A percentile compares a stretch with the other conserved stretches of the same genome.
phyloP scores from a whole-genome alignment of 2,329 filamentous ascomycete species.

The Bipolaris bicolor region DNA sequence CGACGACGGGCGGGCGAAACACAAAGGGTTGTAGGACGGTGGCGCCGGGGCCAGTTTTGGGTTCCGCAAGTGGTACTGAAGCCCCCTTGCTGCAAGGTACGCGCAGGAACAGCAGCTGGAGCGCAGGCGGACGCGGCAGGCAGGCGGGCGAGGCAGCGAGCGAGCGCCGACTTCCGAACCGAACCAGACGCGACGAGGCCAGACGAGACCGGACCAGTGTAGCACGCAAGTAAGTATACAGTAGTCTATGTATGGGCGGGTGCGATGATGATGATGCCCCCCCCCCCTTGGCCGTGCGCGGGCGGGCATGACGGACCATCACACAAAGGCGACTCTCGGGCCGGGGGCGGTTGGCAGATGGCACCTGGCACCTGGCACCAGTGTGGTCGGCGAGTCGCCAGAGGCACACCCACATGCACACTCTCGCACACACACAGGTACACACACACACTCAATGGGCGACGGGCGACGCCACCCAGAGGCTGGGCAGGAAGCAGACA shows the following conservation, averaged over 20 bases:
- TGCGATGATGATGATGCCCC: conserved; percentile 15
- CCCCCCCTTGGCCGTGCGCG: conserved; percentile 43
- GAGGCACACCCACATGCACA: conserved; percentile 11
- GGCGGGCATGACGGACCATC: conserved; percentile 30
- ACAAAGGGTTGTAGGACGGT: conserved; percentile 32
- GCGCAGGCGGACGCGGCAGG: conserved; percentile 15
- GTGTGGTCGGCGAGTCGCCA: conserved; percentile 30
- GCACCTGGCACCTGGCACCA: conserved; percentile 1
- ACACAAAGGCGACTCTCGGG: conserved; percentile 29
- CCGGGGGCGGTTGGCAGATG: conserved; percentile 29
- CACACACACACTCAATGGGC: too few relatives aligned
- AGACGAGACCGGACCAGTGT: too few relatives aligned
- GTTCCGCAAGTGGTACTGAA: conserved; percentile 35
- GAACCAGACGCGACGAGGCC: too few relatives aligned
- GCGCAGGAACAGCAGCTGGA: conserved; percentile 23
- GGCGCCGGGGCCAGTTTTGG: conserved; percentile 33
- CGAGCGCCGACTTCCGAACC: conserved; percentile 23
- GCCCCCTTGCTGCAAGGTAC: conserved; percentile 47
- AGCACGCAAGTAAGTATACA: too few relatives aligned
- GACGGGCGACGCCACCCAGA: conserved; percentile 16
- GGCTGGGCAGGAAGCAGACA: conserved; percentile 21
- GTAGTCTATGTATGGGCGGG: too few relatives aligned
- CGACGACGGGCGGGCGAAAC: conserved; percentile 1
- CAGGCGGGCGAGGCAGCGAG: conserved; percentile 28
- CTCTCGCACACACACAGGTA: too few relatives aligned